Conservation (phyloP, 169 alveolate species). For the Cryptosporidium viatorum region DNA sequence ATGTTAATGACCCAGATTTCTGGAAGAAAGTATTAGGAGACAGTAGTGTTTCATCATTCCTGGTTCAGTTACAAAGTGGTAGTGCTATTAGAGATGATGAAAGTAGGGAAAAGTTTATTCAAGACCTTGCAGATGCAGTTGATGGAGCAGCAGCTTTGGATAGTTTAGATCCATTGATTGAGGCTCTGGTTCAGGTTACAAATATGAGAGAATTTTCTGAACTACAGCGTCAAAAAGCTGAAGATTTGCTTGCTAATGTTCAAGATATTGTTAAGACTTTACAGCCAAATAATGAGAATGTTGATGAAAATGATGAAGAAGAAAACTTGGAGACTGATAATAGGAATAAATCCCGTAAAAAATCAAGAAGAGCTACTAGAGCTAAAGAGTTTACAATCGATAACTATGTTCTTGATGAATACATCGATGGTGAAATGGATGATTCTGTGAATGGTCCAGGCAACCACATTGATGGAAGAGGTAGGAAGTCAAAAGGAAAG, state of each 20-base stretch:
- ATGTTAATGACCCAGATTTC: conserved; percentile 87
- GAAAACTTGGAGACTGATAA: conserved; percentile 1
- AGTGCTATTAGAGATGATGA: conserved; percentile 72
- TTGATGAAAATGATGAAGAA: conserved; percentile 27
- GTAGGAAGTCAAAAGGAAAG: conserved; percentile 37
- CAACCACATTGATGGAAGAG: conserved; percentile 11
- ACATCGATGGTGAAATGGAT: conserved; percentile 20
- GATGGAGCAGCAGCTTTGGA: conserved; percentile 75
- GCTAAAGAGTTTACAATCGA: conserved; percentile 63
- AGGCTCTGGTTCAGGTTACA: conserved; percentile 71
- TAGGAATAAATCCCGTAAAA: conserved; percentile 51
- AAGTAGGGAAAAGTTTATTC: conserved; percentile 70
- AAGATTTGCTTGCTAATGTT: conserved; percentile 63
- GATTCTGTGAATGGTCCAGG: not conserved
- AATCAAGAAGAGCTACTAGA: conserved; percentile 63
- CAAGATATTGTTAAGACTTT: conserved; percentile 69
- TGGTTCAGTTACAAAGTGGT: conserved; percentile 71
- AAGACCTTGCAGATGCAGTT: conserved; percentile 60
- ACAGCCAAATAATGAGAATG: conserved; percentile 63
- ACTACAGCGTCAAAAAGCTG: conserved; percentile 68
- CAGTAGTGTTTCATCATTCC: conserved; percentile 68
- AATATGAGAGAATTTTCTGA: conserved; percentile 73
- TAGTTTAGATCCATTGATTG: conserved; percentile 69
- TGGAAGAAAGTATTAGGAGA: conserved; percentile 85
- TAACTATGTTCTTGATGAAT: conserved; percentile 43